Evolutionary conservation across 805 yeast species (phyloP), one percentile per base, ranked within the genome.

Genomic region (Sugiyamaella floridensis): DNA sequence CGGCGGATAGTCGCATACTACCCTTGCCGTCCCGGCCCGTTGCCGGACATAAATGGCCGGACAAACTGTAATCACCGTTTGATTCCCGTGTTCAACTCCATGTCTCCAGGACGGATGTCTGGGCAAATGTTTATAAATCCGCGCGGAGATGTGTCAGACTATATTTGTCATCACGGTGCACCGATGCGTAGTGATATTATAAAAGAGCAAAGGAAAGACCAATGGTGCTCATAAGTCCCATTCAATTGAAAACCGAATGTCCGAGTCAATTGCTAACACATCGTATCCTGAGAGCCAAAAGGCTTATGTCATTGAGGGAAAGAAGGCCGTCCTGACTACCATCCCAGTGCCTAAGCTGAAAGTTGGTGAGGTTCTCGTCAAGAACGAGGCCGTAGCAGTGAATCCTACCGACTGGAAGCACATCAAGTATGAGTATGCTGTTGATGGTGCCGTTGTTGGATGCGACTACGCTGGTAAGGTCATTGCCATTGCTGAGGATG

Each of bases 321-420:
- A 58, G 22, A 59, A 58, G 5, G 68, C 67, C 8, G 63, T 60
- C 11, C 55, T 62, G 14, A 55, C 63, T 47, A 57, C 60, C 11
- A 62, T 69, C 4, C 66, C 71, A 5, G 56, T 69, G 11, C 73
- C 75, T 19, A 64, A 60, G 20, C 67, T 76, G 44, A 63, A 56
- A 12, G 67, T 65, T 28, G 63, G 62, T 22, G 70, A 75, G 53
- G 60, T 83, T 10, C 65, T 82, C n/a, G 65, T 85, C 51, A 75
- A 79, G 63, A 71, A 79, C 4, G 65, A 67, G 28, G 81, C 86
- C 7, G 76, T 67, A 50, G 87, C 85, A 1, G 74, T 76, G 43
- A 85, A 85, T 61, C 89, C 89, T 44, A 78, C 85, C 4, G 90
- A 85, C 62, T 82, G 85, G 83, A 82, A 82, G 60, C 86, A 82